Base-by-base conservation (phyloP, 768 basidiomycete species). In the Pleurotus citrinopileatus region DNA sequence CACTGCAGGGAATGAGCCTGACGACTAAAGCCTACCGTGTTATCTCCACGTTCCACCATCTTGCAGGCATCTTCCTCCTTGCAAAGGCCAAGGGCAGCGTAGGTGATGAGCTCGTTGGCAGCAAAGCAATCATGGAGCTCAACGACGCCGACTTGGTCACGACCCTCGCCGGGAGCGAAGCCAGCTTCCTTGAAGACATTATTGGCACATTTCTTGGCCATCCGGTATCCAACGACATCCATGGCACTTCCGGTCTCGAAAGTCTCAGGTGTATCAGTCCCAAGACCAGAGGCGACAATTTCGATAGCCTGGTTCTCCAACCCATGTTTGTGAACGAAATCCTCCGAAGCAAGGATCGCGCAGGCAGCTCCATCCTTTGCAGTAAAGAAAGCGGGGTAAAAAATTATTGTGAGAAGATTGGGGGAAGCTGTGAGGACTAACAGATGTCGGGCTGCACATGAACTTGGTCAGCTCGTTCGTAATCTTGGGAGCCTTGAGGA, bases 111-210 rank as follows among this genome's bases (percentile, higher is more conserved):
- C 89, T 93, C 89, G 61, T 91, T 89, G 8, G 87, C 76, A 54
- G 89, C 79, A 65, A 92, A 94, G 65, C 92, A 94, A 60, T 94
- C 91, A 56, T 94, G 91, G 6, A 94, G 74, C 65, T 94, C 92
- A 5, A 94, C 70, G 0, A 93, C 89, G n/a, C 88, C 88, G 12
- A 94, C 85, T 54, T 87, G 78, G 55, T 89, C 82, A 40, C 90
- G 71, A 6, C 79, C 87, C 59, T 82, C 64, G 0, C 84, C 85
- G 5, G 77, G 72, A 6, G 71, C 70, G 61, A 91, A 85, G 2
- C 88, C 88, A 12, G 91, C 90, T 37, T 86, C 75, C 37, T 70
- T 68, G 64, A 91, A 94, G 1, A 83, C 87, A 48, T 83, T 72
- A 61, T 89, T 81, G 3, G 90, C 83, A 43, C 80, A 81, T 17